Conservation (phyloP, 176 grass and related monocot species). For the Aegilops bicornis region DNA sequence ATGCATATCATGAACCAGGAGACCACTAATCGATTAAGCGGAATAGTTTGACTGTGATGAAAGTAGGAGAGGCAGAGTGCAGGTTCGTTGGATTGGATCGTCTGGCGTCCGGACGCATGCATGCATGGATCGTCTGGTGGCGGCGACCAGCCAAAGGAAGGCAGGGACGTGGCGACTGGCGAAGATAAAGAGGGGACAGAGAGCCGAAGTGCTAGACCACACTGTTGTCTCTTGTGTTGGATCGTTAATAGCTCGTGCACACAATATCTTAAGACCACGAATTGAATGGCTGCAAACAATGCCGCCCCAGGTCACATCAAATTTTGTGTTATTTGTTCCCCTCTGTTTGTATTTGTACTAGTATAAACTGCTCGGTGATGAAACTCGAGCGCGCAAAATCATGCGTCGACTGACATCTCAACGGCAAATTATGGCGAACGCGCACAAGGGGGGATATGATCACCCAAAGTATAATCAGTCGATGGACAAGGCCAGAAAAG, state of each 20-base stretch:
- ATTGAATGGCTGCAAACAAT: not conserved
- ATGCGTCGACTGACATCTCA: not conserved
- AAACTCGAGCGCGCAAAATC: not conserved
- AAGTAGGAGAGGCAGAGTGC: not conserved
- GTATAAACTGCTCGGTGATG: not conserved
- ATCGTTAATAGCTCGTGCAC: not conserved
- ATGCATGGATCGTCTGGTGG: too few relatives aligned
- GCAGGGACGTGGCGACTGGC: too few relatives aligned
- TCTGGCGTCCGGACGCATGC: not conserved
- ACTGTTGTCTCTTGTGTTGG: not conserved
- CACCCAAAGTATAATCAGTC: too few relatives aligned
- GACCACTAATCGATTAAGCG: not conserved
- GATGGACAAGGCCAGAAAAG: too few relatives aligned
- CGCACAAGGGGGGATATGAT: not conserved
- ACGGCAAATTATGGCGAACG: not conserved
- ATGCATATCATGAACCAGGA: not conserved
- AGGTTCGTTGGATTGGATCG: not conserved
- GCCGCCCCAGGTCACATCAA: not conserved
- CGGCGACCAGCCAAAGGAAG: not conserved
- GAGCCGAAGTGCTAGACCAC: not conserved
- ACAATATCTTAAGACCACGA: not conserved
- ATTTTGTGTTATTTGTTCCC: not conserved
- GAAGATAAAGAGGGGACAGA: not conserved
- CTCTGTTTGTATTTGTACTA: too few relatives aligned
- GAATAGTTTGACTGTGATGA: not conserved